These are phyloP conservation scores for Umbilicaria muhlenbergii DNA, from an alignment of 495 filamentous ascomycete genomes.

Conservation along the genomic window DNA sequence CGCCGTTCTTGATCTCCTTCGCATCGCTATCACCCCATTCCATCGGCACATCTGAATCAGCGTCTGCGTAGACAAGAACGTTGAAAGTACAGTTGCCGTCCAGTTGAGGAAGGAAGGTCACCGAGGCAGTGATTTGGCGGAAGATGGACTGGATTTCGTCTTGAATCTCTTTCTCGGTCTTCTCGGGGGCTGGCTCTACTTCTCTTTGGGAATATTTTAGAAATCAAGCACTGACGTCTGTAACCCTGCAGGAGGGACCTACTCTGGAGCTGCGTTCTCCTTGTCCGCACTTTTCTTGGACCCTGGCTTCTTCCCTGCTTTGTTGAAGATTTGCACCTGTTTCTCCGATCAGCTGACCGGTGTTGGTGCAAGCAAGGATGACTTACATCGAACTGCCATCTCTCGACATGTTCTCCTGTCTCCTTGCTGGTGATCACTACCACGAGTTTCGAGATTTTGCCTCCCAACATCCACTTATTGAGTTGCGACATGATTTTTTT, in stretches of 20 bases:
- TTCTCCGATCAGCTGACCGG: background rate
- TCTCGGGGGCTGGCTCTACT: slow-evolving; percentile 35
- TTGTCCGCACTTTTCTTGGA: slow-evolving; percentile 39
- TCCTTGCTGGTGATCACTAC: slow-evolving; percentile 93
- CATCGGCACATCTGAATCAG: slow-evolving; percentile 88
- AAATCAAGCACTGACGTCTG: slow-evolving; percentile 1
- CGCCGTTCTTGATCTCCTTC: slow-evolving; percentile 90
- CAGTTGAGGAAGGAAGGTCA: slow-evolving; percentile 89
- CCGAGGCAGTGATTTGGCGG: slow-evolving; percentile 92
- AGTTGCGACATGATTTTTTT: slow-evolving; percentile 97
- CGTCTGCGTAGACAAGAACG: slow-evolving; percentile 93
- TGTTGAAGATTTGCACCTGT: slow-evolving; percentile 56
- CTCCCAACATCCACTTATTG: slow-evolving; percentile 88
- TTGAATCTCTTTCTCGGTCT: slow-evolving; percentile 88
- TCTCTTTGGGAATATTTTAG: slow-evolving; percentile 13
- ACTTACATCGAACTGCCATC: slow-evolving; percentile 96
- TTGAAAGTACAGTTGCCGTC: slow-evolving; percentile 95
- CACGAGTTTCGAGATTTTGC: slow-evolving; percentile 93
- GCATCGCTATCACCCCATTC: slow-evolving; percentile 99
- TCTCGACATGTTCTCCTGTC: slow-evolving; percentile 85
- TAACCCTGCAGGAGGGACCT: slow-evolving; percentile 10
- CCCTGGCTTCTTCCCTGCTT: slow-evolving; percentile 33
- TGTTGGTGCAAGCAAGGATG: background rate
- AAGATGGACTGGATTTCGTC: slow-evolving; percentile 90
- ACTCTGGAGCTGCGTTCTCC: slow-evolving; percentile 44